These are phyloP conservation scores for Crithidia fasciculata DNA, from an alignment of 208 protist genomes.

Conservation along the genomic window DNA sequence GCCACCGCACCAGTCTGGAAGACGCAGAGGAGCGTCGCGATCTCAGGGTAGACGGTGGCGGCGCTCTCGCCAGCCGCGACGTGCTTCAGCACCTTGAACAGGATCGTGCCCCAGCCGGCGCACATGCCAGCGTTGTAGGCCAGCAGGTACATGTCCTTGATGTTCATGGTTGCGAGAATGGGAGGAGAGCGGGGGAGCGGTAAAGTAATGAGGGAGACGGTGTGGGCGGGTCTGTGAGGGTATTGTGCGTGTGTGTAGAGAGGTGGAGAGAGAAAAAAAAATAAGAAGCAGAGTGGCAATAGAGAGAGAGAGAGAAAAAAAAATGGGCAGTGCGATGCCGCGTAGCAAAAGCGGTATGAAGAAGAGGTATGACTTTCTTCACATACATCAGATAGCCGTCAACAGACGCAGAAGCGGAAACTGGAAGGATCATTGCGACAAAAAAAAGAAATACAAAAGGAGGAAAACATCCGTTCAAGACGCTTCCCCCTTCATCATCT, in stretches of 20 bases:
- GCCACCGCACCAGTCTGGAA: conserved; percentile 85
- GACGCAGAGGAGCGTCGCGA: conserved; percentile 69
- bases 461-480: no score
- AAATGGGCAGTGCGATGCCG: no score
- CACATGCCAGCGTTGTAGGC: conserved; percentile 83
- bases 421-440: no score
- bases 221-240: background rate
- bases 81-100: conserved; percentile 57
- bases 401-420: no score
- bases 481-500: no score
- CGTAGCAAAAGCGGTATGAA: background rate
- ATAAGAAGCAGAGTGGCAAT: background rate
- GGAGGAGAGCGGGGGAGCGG: background rate
- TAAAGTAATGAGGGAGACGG: background rate
- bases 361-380: background rate
- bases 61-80: conserved; percentile 34
- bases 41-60: conserved; percentile 63
- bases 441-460: no score
- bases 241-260: background rate
- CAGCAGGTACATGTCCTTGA: conserved; percentile 72
- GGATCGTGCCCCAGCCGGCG: conserved; percentile 68
- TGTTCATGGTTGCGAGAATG: conserved; percentile 22
- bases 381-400: no score
- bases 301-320: conserved; percentile 3
- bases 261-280: background rate